Conservation (phyloP, 2,329 filamentous ascomycete species). For the Colletotrichum filicis region DNA sequence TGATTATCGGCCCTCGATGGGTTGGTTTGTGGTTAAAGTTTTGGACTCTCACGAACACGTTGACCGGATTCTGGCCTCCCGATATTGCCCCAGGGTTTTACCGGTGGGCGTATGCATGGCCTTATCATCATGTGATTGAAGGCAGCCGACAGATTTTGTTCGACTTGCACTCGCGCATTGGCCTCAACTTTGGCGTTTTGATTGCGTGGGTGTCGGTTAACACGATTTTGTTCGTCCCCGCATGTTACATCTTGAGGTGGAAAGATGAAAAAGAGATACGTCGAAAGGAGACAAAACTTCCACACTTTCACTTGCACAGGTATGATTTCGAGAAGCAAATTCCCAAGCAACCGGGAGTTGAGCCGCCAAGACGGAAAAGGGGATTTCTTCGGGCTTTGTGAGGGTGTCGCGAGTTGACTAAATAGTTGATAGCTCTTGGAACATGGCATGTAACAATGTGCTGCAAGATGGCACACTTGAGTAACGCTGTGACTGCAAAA, state of each 20-base stretch:
- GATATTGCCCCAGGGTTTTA: constrained; percentile 25
- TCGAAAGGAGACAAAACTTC: constrained; percentile 1
- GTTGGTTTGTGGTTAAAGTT: constrained; percentile 23
- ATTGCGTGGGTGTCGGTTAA: constrained; percentile 16
- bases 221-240: constrained; percentile 1
- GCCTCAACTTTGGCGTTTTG: constrained; percentile 19
- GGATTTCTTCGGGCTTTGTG: constrained; percentile 16
- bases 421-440: no score
- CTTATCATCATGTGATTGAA: constrained; percentile 25
- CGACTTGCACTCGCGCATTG: constrained; percentile 22
- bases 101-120: constrained; percentile 26
- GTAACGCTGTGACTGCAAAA: no score
- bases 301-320: constrained; percentile 9
- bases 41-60: constrained; percentile 21
- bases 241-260: constrained; percentile 23
- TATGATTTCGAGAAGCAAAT: constrained; percentile 12
- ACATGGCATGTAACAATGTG: no score
- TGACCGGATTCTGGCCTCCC: constrained; percentile 21
- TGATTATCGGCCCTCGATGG: constrained; percentile 19
- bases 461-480: background rate
- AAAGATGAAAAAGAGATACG: constrained; percentile 20
- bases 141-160: constrained; percentile 22
- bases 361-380: constrained; percentile 16
- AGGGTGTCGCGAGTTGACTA: background rate
- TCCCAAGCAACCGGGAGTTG: constrained; percentile 14